Conservation (phyloP, 768 basidiomycete genomes). For the Chalciporus sphaerocephalus region DNA sequence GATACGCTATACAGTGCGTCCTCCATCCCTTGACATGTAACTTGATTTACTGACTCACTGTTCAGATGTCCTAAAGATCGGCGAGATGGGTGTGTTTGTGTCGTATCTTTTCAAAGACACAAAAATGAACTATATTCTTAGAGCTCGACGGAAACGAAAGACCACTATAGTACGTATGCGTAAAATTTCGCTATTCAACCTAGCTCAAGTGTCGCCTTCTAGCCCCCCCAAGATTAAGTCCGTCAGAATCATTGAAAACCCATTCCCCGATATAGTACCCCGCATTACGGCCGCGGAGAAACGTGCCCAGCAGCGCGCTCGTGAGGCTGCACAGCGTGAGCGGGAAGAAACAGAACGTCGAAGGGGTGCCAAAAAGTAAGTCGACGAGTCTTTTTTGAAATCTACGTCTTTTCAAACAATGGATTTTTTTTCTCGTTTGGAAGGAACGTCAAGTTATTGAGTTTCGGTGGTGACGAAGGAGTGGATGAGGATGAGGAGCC, state of each 20-base stretch:
- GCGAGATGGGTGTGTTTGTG: slow-evolving; percentile 66
- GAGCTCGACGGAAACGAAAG: slow-evolving; percentile 71
- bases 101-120: neutral
- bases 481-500: slow-evolving; percentile 56
- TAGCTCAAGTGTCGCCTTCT: slow-evolving; percentile 1
- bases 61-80: slow-evolving; percentile 87
- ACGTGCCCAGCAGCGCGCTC: slow-evolving; percentile 75
- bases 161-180: slow-evolving; percentile 67
- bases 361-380: slow-evolving; percentile 86
- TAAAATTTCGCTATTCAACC: neutral
- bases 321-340: slow-evolving; percentile 69
- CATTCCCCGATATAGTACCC: slow-evolving; percentile 92
- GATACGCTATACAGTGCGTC: slow-evolving; percentile 85
- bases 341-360: slow-evolving; percentile 70
- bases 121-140: slow-evolving; percentile 22
- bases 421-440: neutral
- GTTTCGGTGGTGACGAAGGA: slow-evolving; percentile 77
- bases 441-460: slow-evolving; percentile 86
- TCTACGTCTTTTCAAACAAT: neutral
- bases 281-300: slow-evolving; percentile 95
- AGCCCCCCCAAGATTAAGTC: slow-evolving; percentile 91
- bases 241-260: slow-evolving; percentile 84
- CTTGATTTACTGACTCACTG: neutral
- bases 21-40: neutral
- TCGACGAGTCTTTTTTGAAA: neutral